Evolutionary conservation across 495 filamentous ascomycete species (phyloP), one percentile per base, ranked within the genome.

Genomic region (Chlorociboria aeruginascens): DNA sequence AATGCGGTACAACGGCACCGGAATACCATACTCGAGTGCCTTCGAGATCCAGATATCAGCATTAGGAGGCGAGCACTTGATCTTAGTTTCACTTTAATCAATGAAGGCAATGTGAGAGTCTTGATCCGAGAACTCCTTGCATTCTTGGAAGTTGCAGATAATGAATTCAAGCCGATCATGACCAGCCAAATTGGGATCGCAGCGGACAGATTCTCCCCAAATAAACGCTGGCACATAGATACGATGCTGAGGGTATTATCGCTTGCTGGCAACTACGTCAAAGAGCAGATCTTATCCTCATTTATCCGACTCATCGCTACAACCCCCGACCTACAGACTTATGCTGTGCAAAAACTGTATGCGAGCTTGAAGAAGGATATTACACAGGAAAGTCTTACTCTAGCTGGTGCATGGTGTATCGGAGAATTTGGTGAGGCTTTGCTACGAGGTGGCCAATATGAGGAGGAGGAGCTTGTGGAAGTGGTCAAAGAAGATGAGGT

Each of bases 21-120:
- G 45, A 97, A 95, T 63, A 98, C 92, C 7, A 96, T 98, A 54
- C 71, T 98, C 35, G 92, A 96, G 58, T 98, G 92, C 68, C 67
- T 98, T 41, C 78, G 93, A 50, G 92, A 98, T 63, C 92, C 93
- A n/a, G 92, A 98, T 70, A 97, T 98, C 62, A 95, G 88, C 65
- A 98, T 98, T 54, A 77, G 92, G 58, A 77, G 92, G 62, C 79
- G 92, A 60, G 92, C 92, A 16, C 79, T 98, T 4, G 92, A 98
- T 60, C 78, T 98, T 43, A 95, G 90, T 63, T 98, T 98, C 63
- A 96, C 94, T 29, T 72, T 98, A 41, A 95, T 98, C 69, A 96
- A 97, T 62, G 92, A 95, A 61, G 74, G 79, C 62, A 98, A 97
- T 61, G 88, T 97, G 25, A 82, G 93, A 29, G 84, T 96, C 20